phyloP scores from a whole-genome alignment of 768 basidiomycete species.

The Boletus pseudopeckii region DNA sequence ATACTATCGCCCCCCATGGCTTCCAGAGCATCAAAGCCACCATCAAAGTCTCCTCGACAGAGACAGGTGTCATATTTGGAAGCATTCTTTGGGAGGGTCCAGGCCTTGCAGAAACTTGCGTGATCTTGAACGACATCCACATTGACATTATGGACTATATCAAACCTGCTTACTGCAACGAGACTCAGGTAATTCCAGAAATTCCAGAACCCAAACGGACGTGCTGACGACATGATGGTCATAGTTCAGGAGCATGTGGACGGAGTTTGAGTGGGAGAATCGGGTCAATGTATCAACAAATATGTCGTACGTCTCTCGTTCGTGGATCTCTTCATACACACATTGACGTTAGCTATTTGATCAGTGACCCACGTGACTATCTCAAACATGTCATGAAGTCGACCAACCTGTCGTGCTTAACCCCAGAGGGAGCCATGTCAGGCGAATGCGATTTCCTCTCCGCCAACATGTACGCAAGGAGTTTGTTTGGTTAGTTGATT shows the following conservation, averaged over 20 bases:
- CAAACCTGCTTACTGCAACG: constrained; percentile 81
- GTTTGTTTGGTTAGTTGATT: constrained; percentile 76
- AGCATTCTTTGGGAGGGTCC: constrained; percentile 96
- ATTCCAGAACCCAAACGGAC: background rate
- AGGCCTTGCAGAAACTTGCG: constrained; percentile 82
- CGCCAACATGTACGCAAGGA: constrained; percentile 94
- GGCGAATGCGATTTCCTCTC: constrained; percentile 97
- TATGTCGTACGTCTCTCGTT: constrained; percentile 58
- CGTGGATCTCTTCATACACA: background rate
- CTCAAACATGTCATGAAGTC: constrained; percentile 93
- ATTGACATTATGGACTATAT: constrained; percentile 76
- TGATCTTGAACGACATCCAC: constrained; percentile 95
- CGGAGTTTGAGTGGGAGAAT: constrained; percentile 99
- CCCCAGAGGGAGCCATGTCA: constrained; percentile 80
- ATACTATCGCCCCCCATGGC: constrained; percentile 91
- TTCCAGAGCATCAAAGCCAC: constrained; percentile 99
- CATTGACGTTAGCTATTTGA: background rate
- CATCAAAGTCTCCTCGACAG: constrained; percentile 96
- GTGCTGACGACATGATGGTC: constrained; percentile 3
- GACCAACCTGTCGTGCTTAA: constrained; percentile 97
- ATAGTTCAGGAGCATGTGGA: constrained; percentile 98
- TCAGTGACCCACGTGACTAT: constrained; percentile 82
- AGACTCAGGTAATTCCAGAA: constrained; percentile 66
- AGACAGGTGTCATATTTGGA: constrained; percentile 98
- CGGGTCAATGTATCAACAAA: constrained; percentile 88